Base-by-base conservation (phyloP, 2,329 filamentous ascomycete species). In the Diaporthe australafricana region DNA sequence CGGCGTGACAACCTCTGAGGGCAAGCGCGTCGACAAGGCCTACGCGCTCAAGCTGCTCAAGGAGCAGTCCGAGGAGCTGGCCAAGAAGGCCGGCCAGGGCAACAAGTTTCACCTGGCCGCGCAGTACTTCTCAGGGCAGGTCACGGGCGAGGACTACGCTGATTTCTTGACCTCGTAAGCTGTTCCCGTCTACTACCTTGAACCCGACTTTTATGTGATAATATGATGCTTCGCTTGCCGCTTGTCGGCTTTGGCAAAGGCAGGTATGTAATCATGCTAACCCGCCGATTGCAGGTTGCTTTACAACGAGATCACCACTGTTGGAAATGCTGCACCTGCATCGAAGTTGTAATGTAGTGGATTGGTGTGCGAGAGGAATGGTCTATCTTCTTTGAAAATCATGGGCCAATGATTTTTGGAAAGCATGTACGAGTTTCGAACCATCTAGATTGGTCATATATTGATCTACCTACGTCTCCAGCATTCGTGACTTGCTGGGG, bases 61-160 rank as follows among this genome's bases (percentile, higher is more conserved):
- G 82, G 95, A 99, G 87, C 92, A 95, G 83, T 89, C 95, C 47
- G 90, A 95, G 71, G 87, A 92, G 80, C 87, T 98, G 38, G 87
- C 91, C 35, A 83, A 90, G 75, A 93, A 93, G 82, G 95, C 91
- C 2, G 90, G 92, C 65, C 93, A 93, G 87, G 95, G 95, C 71
- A 96, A 98, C 87, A 98, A 98, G 87, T 98, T 88, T 85, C 90
- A 92, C 73, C 88, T 98, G 68, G 96, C 96, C 0, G 94, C 94
- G 1, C 92, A 97, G 84, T 98, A 98, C 85, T 98, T 98, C 80
- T 91, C 94, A 42, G 87, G 90, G 56, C 96, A 99, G 87, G 93
- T 98, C 71, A 98, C 96, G 3, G 96, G 96, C 70, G 96, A 98
- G 87, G 95, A 98, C 77, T 98, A 98, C 82, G 95, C 95, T 16